Base-by-base conservation (phyloP, 2,329 filamentous ascomycete species). In the Phoma herbarum region DNA sequence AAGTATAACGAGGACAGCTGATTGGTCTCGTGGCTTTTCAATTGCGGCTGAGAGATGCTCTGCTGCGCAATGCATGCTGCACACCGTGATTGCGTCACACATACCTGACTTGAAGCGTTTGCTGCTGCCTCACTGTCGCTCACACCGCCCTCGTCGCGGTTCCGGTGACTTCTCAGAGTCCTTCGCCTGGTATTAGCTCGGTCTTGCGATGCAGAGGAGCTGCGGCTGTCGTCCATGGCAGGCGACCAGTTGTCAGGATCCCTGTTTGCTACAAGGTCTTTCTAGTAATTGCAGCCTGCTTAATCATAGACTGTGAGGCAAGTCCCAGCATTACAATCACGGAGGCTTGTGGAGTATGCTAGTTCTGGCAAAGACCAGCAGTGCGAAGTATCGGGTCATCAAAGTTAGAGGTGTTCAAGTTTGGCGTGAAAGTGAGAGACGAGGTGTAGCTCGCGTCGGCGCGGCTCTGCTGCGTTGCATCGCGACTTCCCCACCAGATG, bases 71-170 rank as follows among this genome's bases (percentile, higher is more conserved):
- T 23, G 25, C 22, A 33, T 39, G 25, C 31, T 31, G 39, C 33
- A 20, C 12, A 23, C 20, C 16, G 14, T 41, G 11, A 9, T 23
- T 51, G 25, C 14, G 33, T 35, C 12, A 28, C 43, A 48, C 56
- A 20, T 63, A 65, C 64, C 52, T 52, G 50, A 28, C 31, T 33
- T 25, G 39, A 20, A 33, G 52, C 37, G 51, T 55, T 58, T 61
- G 55, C 56, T 61, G 53, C 56, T 55, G 50, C 26, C 39, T 64
- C 65, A 18, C 18, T 25, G 20, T 60, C 47, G 44, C 57, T 44
- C 23, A 20, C 22, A 25, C 46, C 50, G 28, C 42, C 48, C n/a
- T 58, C 60, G n/a, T 41, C 46, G 20, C 18, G 47, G 37, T 60
- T 48, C 11, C 49, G 57, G 26, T 50, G 54, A 8, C 52, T 57